Base-by-base conservation (phyloP, 768 basidiomycete genomes). In the Tricholoma flavovirens region DNA sequence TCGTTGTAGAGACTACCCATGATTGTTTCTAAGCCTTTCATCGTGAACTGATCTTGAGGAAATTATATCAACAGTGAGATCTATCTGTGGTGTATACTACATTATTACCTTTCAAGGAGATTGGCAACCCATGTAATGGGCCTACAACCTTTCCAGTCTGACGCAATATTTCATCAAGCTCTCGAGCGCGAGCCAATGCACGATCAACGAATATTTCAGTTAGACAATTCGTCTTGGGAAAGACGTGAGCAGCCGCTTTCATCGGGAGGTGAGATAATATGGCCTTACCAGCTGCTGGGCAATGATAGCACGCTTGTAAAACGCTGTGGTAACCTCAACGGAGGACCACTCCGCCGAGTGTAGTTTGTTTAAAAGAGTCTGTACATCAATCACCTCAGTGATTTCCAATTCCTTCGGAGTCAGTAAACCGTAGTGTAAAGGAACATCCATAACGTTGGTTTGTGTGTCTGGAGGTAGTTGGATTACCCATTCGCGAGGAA, bases 261-360 rank as follows among this genome's bases (percentile, higher is more conserved):
- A 17, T 21, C 29, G 9, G 5, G 10, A 42, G 53, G 24, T 1
- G 30, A 9, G 10, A 32, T 33, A 19, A 21, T 35, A 17, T 5
- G 17, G 40, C 62, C 75, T 59, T 60, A 85, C 83, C 29, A 87
- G 67, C 64, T 87, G 85, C 11, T 89, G 86, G 2, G 86, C 86
- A 26, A 88, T 65, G 32, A 84, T 76, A 1, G 87, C 87, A 7
- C 85, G 73, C 65, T 87, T 86, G 67, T 77, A 83, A 66, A 81
- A 87, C 0, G 86, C 84, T 0, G 69, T 77, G 0, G 82, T 82
- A 6, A 86, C 84, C 19, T 79, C 77, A 2, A 82, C 77, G 1
- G 83, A 76, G 1, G 82, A 74, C 80, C 81, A 86, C 55, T 75
- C 66, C 1, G 70, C 72, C 0, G 60, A 66, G 21, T 73, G 75